Base-by-base conservation (phyloP, 2,329 filamentous ascomycete genomes). In the Colletotrichum graminicola region DNA sequence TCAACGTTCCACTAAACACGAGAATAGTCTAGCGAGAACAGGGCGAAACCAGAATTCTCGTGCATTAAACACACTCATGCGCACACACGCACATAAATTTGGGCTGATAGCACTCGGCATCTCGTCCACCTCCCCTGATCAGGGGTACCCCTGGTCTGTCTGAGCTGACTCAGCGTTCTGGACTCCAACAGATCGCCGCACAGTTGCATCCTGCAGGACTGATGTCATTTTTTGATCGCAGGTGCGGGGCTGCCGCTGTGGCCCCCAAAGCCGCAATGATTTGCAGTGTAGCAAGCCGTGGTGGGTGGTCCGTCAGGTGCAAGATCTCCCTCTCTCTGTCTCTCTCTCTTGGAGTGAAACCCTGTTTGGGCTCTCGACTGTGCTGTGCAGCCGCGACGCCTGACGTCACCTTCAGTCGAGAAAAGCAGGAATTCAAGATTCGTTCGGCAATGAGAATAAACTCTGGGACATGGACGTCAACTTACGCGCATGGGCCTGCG, bases 401-500 rank as follows among this genome's bases (percentile, higher is more conserved):
- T 69, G 65, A 68, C 69, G 65, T 69, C 69, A 68, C 69, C 43
- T 43, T 23, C 39, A 52, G 65, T 62, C 18, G 43, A 7, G 39
- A 36, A 68, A 68, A 71, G 65, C 65, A 68, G 62, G 60, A 64
- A 62, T 63, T 64, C 69, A 71, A 67, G 67, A 59, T 72, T 69
- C 47, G 29, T 60, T 43, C 59, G 45, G 45, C 29, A 55, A 16
- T 61, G 41, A 3, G 26, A 66, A 36, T 18, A 55, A 59, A 62
- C 60, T 62, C 47, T 63, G 61, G 61, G 49, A 55, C 61, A 52
- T 62, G 69, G 60, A 69, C 69, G 69, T 72, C 69, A 72, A 69
- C 54, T 26, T 55, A 52, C 59, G 45, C 69, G 54, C 69, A 69
- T 54, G 65, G 69, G 41, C 65, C 69, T 43, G 69, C 60, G 52